A percentile compares a stretch with the other conserved stretches of the same genome.
Evolutionary conservation across 1,284 basidiomycete genomes (phyloP).

Genomic region (Schizopora paradoxa): DNA sequence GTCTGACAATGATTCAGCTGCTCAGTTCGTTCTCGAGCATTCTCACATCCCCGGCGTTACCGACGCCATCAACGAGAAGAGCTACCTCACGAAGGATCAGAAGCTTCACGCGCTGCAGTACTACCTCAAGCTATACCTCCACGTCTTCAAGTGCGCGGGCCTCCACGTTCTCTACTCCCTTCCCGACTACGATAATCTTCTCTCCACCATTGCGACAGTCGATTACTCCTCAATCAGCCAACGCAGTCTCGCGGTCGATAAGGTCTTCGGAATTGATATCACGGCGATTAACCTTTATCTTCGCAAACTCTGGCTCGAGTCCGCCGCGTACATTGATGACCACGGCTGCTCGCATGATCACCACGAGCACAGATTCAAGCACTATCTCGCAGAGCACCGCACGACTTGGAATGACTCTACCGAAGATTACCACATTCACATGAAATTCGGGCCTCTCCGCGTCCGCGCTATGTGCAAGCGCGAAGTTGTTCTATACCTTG

Average conservation of each 20-base stretch:
- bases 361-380: conserved; percentile 19
- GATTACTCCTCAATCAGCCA: conserved; percentile 18
- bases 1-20: conserved; percentile 7
- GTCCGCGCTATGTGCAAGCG: conserved; percentile 28
- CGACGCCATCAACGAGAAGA: neutral
- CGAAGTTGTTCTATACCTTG: conserved; percentile 31
- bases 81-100: neutral
- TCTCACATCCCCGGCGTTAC: conserved; percentile 9
- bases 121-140: conserved; percentile 18
- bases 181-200: conserved; percentile 21
- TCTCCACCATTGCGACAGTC: conserved; percentile 12
- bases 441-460: conserved; percentile 27
- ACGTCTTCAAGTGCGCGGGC: conserved; percentile 14
- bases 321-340: conserved; percentile 24
- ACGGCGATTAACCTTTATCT: conserved; percentile 30
- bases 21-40: conserved; percentile 12
- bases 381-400: conserved; percentile 26
- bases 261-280: conserved; percentile 25
- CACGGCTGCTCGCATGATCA: conserved; percentile 12
- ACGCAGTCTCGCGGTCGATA: conserved; percentile 15
- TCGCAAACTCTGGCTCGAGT: conserved; percentile 28
- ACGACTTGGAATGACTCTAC: conserved; percentile 20
- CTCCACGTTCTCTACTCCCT: conserved; percentile 18
- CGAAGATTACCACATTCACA: conserved; percentile 23
- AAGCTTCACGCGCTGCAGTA: conserved; percentile 10